These are phyloP conservation scores for Chalciporus chontae DNA, from an alignment of 768 basidiomycete genomes.

Conservation along the genomic window DNA sequence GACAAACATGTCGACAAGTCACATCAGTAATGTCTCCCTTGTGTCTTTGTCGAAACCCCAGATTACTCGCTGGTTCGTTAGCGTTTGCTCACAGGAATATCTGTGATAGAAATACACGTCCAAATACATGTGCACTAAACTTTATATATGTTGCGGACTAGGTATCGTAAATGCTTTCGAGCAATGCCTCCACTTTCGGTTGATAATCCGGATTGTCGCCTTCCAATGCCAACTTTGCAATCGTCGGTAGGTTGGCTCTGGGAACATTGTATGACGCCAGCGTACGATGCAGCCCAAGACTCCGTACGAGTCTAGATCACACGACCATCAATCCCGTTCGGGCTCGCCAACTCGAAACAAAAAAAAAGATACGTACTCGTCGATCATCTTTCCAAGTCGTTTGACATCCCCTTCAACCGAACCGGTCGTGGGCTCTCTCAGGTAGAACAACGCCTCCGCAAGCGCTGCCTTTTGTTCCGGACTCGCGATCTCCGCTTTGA, in stretches of 20 bases:
- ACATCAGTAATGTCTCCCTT: no score
- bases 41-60: no score
- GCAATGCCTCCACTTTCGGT: conserved; percentile 43
- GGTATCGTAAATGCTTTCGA: conserved; percentile 43
- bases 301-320: conserved; percentile 49
- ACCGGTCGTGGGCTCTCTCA: conserved; percentile 58
- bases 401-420: conserved; percentile 60
- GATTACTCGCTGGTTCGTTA: no score
- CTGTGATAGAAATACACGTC: no score
- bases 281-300: conserved; percentile 55
- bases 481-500: conserved; percentile 56
- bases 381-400: conserved; percentile 50
- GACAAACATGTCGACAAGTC: no score
- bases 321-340: conserved; percentile 6
- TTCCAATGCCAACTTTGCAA: conserved; percentile 38
- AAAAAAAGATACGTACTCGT: conserved; percentile 42
- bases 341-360: background rate
- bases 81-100: no score
- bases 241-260: conserved; percentile 44
- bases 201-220: conserved; percentile 34
- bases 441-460: conserved; percentile 53
- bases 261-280: conserved; percentile 66
- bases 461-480: conserved; percentile 62
- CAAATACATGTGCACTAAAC: background rate
- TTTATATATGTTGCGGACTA: background rate